These are phyloP conservation scores for Daphne laureola DNA, from an alignment of 441 rosid species.

Conservation along the genomic window DNA sequence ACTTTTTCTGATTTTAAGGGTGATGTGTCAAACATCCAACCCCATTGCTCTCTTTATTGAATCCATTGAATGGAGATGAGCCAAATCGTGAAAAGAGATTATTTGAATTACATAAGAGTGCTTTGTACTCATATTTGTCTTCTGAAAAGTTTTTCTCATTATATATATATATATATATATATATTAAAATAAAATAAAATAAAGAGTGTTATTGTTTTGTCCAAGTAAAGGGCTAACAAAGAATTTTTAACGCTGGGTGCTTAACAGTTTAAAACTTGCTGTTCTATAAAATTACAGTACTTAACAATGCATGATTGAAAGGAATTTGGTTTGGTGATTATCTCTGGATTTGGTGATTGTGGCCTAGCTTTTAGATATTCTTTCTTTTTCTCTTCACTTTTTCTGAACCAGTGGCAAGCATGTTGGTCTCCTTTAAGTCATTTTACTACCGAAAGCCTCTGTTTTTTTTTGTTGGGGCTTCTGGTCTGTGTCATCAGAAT, in stretches of 20 bases:
- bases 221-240: too few species aligned
- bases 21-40: too few species aligned
- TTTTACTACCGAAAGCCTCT: constrained; percentile 21
- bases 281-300: constrained; percentile 12
- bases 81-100: too few species aligned
- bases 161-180: too few species aligned
- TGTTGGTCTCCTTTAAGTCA: constrained; percentile 22
- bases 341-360: constrained; percentile 29
- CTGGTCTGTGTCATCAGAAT: constrained; percentile 22
- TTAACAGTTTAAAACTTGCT: constrained; percentile 23
- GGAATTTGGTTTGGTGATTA: constrained; percentile 27
- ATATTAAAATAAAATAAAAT: too few species aligned
- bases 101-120: too few species aligned
- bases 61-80: too few species aligned
- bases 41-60: not conserved
- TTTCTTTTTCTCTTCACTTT: constrained; percentile 18
- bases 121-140: too few species aligned
- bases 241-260: constrained; percentile 14
- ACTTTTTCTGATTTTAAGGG: too few species aligned
- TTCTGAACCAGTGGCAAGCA: constrained; percentile 45
- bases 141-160: too few species aligned
- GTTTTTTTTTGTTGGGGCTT: constrained; percentile 22
- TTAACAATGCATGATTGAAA: constrained; percentile 32
- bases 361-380: constrained; percentile 34
- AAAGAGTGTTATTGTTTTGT: too few species aligned